Evolutionary conservation across 2,329 filamentous ascomycete genomes (phyloP).

Genomic region (Chaetomium sp.): DNA sequence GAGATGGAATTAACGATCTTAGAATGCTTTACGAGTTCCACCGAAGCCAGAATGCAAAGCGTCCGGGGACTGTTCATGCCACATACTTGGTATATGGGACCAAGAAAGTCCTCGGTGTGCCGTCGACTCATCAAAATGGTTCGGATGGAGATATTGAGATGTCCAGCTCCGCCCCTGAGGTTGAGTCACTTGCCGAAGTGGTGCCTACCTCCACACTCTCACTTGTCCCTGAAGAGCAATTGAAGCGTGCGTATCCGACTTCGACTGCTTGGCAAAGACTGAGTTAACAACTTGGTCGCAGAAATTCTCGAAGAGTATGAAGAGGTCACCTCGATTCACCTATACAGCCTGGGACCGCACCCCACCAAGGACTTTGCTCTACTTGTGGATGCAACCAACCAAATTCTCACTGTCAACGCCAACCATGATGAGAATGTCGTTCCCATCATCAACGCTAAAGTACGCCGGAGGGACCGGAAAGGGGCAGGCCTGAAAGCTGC

Average conservation of each 20-base stretch:
- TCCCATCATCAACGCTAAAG: conserved; percentile 67
- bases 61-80: conserved; percentile 70
- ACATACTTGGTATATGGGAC: conserved; percentile 83
- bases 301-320: conserved; percentile 63
- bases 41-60: conserved; percentile 66
- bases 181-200: conserved; percentile 43
- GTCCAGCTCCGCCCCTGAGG: conserved; percentile 57
- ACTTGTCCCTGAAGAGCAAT: conserved; percentile 64
- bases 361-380: conserved; percentile 64
- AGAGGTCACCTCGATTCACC: conserved; percentile 69
- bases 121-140: conserved; percentile 22
- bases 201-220: conserved; percentile 54
- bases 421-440: conserved; percentile 41
- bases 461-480: conserved; percentile 45
- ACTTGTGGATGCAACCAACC: conserved; percentile 62
- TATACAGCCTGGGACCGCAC: conserved; percentile 76
- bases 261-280: neutral
- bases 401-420: conserved; percentile 45
- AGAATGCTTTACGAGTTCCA: conserved; percentile 89
- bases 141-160: conserved; percentile 63
- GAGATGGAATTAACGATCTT: conserved; percentile 4
- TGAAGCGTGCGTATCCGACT: conserved; percentile 48
- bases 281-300: conserved; percentile 31
- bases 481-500: conserved; percentile 26
- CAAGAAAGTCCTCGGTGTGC: conserved; percentile 37